phyloP scores from a whole-genome alignment of 176 grass and related monocot species.

The Triticum dicoccoides region DNA sequence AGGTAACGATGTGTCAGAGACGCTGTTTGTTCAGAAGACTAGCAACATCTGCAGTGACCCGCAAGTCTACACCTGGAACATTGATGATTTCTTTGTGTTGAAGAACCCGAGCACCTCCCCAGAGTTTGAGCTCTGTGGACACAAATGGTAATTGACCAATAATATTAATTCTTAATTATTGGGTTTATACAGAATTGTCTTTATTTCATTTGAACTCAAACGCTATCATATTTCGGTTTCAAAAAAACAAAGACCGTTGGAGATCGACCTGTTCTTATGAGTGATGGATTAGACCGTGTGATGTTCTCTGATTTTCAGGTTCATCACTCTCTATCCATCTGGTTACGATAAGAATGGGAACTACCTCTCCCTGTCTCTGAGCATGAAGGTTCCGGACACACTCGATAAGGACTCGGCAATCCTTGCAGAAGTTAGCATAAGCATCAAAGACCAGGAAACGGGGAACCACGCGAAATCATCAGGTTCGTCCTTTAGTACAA shows the following conservation, averaged over 20 bases:
- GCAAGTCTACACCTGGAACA: constrained; percentile 17
- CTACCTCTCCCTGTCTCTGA: constrained; percentile 18
- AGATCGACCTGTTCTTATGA: not conserved
- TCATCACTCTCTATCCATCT: not conserved
- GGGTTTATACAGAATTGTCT: not conserved
- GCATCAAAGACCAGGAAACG: constrained; percentile 18
- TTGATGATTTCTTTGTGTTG: constrained; percentile 25
- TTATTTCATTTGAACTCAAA: not conserved
- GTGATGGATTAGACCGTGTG: too few species aligned
- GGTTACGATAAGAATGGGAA: constrained; percentile 8
- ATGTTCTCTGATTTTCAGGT: constrained; percentile 4
- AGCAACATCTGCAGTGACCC: not conserved
- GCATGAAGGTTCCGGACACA: not conserved
- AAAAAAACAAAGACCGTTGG: not conserved
- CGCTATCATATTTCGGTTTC: not conserved
- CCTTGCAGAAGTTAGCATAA: not conserved
- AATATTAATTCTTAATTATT: not conserved
- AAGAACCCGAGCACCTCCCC: not conserved
- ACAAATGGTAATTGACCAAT: constrained; percentile 31
- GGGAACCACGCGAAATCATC: not conserved
- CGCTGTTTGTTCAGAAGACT: constrained; percentile 22
- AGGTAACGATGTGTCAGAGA: not conserved
- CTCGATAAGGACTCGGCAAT: not conserved
- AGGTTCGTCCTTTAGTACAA: not conserved
- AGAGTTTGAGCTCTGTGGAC: constrained; percentile 21